Percentiles rank a stretch among this genome's conserved stretches.
phyloP scores from a whole-genome alignment of 2,329 filamentous ascomycete genomes.

The Onygenales sp. region DNA sequence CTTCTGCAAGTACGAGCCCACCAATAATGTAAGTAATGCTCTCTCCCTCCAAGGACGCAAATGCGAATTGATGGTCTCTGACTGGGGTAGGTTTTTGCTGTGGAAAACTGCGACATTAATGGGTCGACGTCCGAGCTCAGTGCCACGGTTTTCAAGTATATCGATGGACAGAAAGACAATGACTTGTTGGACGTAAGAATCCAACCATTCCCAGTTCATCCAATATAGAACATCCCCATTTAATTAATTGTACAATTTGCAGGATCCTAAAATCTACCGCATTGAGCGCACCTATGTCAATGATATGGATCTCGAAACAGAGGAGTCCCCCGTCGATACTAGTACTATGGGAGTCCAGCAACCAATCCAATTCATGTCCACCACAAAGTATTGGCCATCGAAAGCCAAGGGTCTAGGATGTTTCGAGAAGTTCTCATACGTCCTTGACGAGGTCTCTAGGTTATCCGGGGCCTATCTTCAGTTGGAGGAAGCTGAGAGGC shows the following conservation, averaged over 20 bases:
- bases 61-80: not conserved
- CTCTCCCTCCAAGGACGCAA: not conserved
- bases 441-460: conserved; percentile 16
- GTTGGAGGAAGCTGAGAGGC: conserved; percentile 13
- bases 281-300: conserved; percentile 14
- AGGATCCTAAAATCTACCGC: conserved; percentile 21
- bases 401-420: conserved; percentile 15
- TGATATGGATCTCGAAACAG: conserved; percentile 12
- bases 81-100: conserved; percentile 16
- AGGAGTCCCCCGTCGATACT: conserved; percentile 5
- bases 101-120: conserved; percentile 15
- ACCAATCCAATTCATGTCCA: not conserved
- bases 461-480: conserved; percentile 20
- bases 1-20: conserved; percentile 16
- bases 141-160: conserved; percentile 13
- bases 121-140: conserved; percentile 8
- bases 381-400: conserved; percentile 17
- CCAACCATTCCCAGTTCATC: not conserved
- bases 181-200: conserved; percentile 23
- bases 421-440: conserved; percentile 13
- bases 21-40: conserved; percentile 15
- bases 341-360: not conserved
- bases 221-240: not conserved
- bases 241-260: not conserved
- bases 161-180: conserved; percentile 22